Conservation (phyloP, 306 rosid species). For the Astragalus membranaceus region DNA sequence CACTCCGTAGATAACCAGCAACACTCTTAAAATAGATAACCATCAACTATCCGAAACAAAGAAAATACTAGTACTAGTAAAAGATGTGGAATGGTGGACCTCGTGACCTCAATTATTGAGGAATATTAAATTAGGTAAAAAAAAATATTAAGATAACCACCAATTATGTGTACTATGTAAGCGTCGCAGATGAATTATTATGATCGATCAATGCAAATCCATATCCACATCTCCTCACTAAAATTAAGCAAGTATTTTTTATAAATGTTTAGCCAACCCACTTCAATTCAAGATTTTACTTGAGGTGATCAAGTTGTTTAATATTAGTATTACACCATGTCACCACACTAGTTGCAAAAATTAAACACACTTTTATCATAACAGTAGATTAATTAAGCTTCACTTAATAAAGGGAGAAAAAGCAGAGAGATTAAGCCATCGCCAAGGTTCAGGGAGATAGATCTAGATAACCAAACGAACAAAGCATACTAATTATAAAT, state of each 20-base stretch:
- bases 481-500: neutral
- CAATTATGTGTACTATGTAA: neutral
- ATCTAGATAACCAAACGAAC: neutral
- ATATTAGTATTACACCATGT: neutral
- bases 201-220: neutral
- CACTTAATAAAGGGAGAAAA: neutral
- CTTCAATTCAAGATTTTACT: neutral
- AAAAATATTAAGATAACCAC: neutral
- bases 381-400: neutral
- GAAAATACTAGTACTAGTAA: too few relatives aligned
- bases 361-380: neutral
- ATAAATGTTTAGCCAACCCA: too few relatives aligned
- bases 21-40: too few relatives aligned
- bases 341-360: neutral
- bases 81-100: too few relatives aligned
- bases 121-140: neutral
- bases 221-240: neutral
- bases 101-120: neutral
- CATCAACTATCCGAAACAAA: too few relatives aligned
- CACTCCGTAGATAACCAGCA: too few relatives aligned
- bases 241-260: neutral
- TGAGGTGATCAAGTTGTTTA: neutral
- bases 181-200: neutral
- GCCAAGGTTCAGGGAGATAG: neutral
- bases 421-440: neutral